Evolutionary conservation across 805 yeast genomes (phyloP).

Genomic region (Maudiozyma bulderi): DNA sequence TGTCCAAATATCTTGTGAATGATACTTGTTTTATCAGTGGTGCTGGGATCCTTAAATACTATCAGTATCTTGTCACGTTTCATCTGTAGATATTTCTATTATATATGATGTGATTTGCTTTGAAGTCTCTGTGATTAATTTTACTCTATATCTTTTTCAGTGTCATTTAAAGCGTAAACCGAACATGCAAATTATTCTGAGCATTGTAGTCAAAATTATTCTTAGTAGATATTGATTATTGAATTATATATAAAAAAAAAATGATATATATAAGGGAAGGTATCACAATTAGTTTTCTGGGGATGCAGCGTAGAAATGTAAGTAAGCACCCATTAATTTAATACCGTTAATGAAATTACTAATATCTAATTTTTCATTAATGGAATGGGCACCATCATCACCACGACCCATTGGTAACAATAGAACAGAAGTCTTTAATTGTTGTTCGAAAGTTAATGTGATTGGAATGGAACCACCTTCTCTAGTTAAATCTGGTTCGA

Average conservation of each 20-base stretch:
- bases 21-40: not conserved
- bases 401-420: conserved; percentile 97
- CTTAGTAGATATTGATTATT: no score
- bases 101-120: no score
- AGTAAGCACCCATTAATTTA: conserved; percentile 86
- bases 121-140: not conserved
- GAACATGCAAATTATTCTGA: no score
- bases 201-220: no score
- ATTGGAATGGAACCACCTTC: conserved; percentile 99
- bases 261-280: no score
- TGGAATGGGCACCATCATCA: conserved; percentile 98
- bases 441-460: conserved; percentile 85
- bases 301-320: conserved; percentile 66
- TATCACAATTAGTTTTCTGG: conserved; percentile 13
- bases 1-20: conserved; percentile 1
- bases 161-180: no score
- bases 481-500: conserved; percentile 93
- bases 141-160: not conserved
- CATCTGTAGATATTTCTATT: not conserved
- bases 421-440: conserved; percentile 74
- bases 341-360: conserved; percentile 87
- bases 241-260: no score
- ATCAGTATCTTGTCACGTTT: conserved; percentile 4
- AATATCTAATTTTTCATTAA: conserved; percentile 87
- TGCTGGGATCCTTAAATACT: not conserved